Base-by-base conservation (phyloP, 2,329 filamentous ascomycete species). In the Ramularia endophylla region DNA sequence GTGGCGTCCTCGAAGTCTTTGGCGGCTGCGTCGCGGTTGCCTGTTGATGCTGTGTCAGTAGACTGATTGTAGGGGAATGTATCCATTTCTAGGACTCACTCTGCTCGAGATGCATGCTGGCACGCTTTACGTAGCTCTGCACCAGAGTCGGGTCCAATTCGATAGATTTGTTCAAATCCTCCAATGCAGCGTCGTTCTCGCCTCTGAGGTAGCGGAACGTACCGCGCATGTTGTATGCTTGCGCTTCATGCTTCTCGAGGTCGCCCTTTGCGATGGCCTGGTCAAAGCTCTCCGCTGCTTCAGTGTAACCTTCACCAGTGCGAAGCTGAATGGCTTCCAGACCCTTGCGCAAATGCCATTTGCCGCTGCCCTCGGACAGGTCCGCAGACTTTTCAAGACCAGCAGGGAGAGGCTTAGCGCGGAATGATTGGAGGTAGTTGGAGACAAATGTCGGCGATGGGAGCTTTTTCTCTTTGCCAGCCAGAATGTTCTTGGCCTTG, bases 381-480 rank as follows among this genome's bases (percentile, higher is more conserved):
- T 94, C 87, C n/a, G 74, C 80, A 6, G 80, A 76, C 54, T 94
- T 87, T 46, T 90, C 88, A 38, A 98, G 73, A 9, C 87, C 90
- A 47, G 74, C 79, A 3, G 92, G 90, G 2, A 87, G 77, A 35
- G 80, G 74, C 70, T 85, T 86, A 44, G 81, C 74, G 46, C 92
- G 85, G 84, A 98, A 98, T 72, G 90, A 97, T 71, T 97, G 90
- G 22, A 98, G 83, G 67, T 98, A 98, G 74, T 98, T 98, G 62
- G 88, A 87, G 53, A 98, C 89, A 57, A 97, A 98, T 9, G 89
- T 95, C 20, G 92, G 85, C 67, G 89, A 95, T 15, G 92, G 92
- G 37, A 98, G 77, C 70, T 87, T 90, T 70, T 87, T 85, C 56
- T 77, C 76, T 66, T 89, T 90, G 46, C 77, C 76, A 58, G 77